Conservation (phyloP, 2,329 filamentous ascomycete species). For the Diaporthe velutina region DNA sequence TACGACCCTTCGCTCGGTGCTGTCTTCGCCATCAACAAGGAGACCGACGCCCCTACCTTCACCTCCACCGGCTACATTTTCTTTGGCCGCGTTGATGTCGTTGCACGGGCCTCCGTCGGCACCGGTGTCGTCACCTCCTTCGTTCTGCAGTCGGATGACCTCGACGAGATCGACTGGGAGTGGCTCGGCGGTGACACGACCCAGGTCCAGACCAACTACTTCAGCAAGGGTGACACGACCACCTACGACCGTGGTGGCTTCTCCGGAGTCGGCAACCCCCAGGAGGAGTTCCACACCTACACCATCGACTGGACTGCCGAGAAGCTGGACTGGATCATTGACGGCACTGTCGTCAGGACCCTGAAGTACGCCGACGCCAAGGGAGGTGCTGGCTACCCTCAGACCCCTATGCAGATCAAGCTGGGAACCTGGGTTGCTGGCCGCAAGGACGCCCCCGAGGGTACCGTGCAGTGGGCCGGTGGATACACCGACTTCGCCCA, state of each 20-base stretch:
- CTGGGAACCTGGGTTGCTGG: slow-evolving; percentile 70
- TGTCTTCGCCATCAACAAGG: slow-evolving; percentile 75
- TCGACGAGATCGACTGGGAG: slow-evolving; percentile 98
- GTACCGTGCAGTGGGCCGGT: slow-evolving; percentile 77
- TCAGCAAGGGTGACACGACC: slow-evolving; percentile 79
- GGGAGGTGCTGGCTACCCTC: slow-evolving; percentile 72
- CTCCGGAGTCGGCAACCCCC: slow-evolving; percentile 68
- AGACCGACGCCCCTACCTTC: slow-evolving; percentile 79
- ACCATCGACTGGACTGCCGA: slow-evolving; percentile 75
- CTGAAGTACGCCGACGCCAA: slow-evolving; percentile 60
- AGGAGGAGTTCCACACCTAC: slow-evolving; percentile 72
- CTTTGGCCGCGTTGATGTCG: slow-evolving; percentile 89
- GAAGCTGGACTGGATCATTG: slow-evolving; percentile 70
- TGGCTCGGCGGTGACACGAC: slow-evolving; percentile 83
- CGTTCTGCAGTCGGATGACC: slow-evolving; percentile 88
- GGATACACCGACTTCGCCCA: slow-evolving; percentile 66
- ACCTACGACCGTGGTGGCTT: slow-evolving; percentile 78
- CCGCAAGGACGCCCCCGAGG: slow-evolving; percentile 60
- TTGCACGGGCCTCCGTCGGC: slow-evolving; percentile 83
- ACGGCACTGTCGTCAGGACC: slow-evolving; percentile 60
- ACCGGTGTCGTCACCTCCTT: slow-evolving; percentile 89
- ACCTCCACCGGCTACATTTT: slow-evolving; percentile 90
- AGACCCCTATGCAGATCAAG: slow-evolving; percentile 77
- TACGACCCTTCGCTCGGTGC: slow-evolving; percentile 64
- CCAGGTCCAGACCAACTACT: slow-evolving; percentile 90